These are phyloP conservation scores for Gorgonomyces haynaldii DNA, from an alignment of 192 early-diverging fungal genomes.

Conservation along the genomic window DNA sequence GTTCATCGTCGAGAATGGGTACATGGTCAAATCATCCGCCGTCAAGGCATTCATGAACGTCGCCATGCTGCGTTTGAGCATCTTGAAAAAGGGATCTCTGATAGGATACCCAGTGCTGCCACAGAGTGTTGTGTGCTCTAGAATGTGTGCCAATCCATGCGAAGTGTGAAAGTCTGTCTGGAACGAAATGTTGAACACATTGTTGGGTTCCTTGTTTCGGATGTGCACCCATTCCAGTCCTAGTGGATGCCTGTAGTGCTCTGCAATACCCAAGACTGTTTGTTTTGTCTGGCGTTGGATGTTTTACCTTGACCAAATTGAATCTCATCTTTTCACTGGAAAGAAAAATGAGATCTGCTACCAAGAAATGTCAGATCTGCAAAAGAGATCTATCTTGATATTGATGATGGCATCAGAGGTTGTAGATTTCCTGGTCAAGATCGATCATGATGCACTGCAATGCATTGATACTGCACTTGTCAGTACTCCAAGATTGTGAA, in stretches of 20 bases:
- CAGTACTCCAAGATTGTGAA: too few relatives aligned
- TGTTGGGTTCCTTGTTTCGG: conserved; percentile 74
- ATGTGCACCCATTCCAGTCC: conserved; percentile 87
- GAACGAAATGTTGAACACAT: conserved; percentile 86
- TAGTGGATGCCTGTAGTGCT: conserved; percentile 20
- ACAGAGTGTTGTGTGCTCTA: conserved; percentile 92
- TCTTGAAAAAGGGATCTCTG: conserved; percentile 97
- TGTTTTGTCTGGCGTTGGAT: too few relatives aligned
- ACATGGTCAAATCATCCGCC: conserved; percentile 75
- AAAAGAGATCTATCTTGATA: too few relatives aligned
- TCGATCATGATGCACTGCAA: too few relatives aligned
- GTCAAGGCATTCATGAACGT: conserved; percentile 98
- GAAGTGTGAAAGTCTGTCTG: conserved; percentile 68
- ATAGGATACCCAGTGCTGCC: conserved; percentile 82
- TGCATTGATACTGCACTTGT: too few relatives aligned
- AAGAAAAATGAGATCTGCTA: too few relatives aligned
- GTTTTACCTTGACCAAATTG: too few relatives aligned
- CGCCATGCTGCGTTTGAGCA: conserved; percentile 87
- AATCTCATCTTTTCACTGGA: too few relatives aligned
- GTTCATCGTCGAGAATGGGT: conserved; percentile 91
- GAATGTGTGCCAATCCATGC: conserved; percentile 85
- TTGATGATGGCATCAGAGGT: too few relatives aligned
- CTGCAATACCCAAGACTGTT: neutral
- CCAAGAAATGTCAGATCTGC: too few relatives aligned
- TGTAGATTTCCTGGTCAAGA: too few relatives aligned